Conservation (phyloP, 345 rosid species). For the Odontarrhena argentea region DNA sequence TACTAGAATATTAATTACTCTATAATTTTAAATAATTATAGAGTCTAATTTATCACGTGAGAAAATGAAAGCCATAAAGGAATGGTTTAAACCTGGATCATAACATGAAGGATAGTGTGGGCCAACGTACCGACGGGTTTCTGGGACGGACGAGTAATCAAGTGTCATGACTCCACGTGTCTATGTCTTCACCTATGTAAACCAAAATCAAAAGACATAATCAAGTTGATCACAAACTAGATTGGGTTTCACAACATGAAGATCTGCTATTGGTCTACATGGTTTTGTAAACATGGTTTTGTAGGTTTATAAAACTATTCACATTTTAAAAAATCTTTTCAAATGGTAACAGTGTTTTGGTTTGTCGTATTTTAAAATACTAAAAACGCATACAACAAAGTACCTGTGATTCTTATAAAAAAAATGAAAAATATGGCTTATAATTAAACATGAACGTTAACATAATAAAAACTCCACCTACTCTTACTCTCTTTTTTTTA, state of each 20-base stretch:
- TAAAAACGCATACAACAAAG: too few relatives aligned
- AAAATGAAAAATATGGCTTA: too few relatives aligned
- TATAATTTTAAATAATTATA: too few relatives aligned
- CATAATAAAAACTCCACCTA: too few relatives aligned
- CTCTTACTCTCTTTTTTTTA: too few relatives aligned
- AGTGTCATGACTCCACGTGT: slow-evolving; percentile 26
- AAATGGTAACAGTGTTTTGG: too few relatives aligned
- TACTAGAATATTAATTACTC: too few relatives aligned
- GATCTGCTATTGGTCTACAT: slow-evolving; percentile 54
- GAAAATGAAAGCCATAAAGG: not conserved
- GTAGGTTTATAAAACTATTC: slow-evolving; percentile 4
- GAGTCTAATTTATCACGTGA: not conserved
- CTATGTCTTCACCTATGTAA: slow-evolving; percentile 6
- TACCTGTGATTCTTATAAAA: too few relatives aligned
- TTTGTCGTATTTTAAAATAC: too few relatives aligned
- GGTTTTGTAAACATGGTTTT: slow-evolving; percentile 32
- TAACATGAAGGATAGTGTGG: slow-evolving; percentile 15
- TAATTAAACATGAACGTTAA: too few relatives aligned
- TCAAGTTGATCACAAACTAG: too few relatives aligned
- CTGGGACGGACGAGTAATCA: slow-evolving; percentile 24
- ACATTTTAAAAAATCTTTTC: not conserved
- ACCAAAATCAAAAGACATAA: slow-evolving; percentile 21
- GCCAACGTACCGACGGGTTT: slow-evolving; percentile 23
- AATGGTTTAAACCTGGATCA: not conserved
- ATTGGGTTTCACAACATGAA: not conserved